Base-by-base conservation (phyloP, 1,284 basidiomycete species). In the Ustilago shanxiensis region DNA sequence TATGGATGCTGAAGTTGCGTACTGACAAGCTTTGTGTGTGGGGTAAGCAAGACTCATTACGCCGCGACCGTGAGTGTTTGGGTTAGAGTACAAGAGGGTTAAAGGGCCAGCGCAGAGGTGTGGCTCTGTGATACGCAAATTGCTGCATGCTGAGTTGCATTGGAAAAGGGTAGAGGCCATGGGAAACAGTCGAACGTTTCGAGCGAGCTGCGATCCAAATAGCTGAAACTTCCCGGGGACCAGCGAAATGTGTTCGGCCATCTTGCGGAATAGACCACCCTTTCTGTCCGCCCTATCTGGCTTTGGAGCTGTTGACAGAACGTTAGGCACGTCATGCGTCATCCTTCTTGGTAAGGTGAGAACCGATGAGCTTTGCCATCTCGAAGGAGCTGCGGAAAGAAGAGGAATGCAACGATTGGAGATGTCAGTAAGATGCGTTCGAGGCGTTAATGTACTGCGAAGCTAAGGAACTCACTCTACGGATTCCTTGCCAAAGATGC, bases 401-500 rank as follows among this genome's bases (percentile, higher is more conserved):
- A 6, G 44, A 39, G 31, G 11, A 6, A 11, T 2, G 22, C 13
- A 45, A 35, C 10, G 57, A 33, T 14, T 3, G 22, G 44, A 8
- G 37, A 11, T 2, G 62, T 60, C 20, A 61, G 60, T 31, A 18
- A 22, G 1, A 24, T 35, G 26, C 20, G 13, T 4, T 14, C 11
- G 41, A 24, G 16, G 22, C 24, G 7, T 31, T 24, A 33, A 28
- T 57, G 6, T 22, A 13, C 37, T 8, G n/a, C 18, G n/a, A 6
- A 44, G 6, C 16, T 44, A 7, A 11, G 20, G 10, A n/a, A 84
- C 82, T 71, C 59, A 83, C 81, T 92, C 90, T 60, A 95, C 91
- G 83, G 90, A 92, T 77, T 93, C 91, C 20, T 90, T 89, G 67
- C 89, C 90, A 86, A 95, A 94, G 37, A 95, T 88, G 11, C 90